phyloP scores from a whole-genome alignment of 1,139 yeast species.

The Sugiyamaella xylanicola region DNA sequence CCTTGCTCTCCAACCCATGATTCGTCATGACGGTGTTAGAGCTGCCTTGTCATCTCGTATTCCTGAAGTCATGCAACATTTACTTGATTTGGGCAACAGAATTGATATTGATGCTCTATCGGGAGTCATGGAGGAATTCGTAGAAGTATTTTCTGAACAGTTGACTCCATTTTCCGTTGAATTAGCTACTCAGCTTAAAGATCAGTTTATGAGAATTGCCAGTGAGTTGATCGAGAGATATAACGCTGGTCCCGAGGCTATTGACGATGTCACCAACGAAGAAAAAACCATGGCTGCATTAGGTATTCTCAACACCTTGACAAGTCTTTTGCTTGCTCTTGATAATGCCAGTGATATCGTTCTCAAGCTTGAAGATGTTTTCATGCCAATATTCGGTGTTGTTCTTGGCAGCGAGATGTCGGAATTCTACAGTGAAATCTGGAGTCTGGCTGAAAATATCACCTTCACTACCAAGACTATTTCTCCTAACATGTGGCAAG shows the following conservation, averaged over 20 bases:
- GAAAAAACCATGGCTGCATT: constrained; percentile 88
- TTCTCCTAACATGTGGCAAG: constrained; percentile 75
- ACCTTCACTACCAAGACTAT: constrained; percentile 73
- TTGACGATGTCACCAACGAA: constrained; percentile 51
- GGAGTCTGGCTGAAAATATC: constrained; percentile 84
- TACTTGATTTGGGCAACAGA: constrained; percentile 73
- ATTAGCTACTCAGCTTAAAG: constrained; percentile 74
- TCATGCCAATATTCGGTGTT: constrained; percentile 70
- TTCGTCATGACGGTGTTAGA: constrained; percentile 64
- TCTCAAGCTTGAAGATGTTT: constrained; percentile 66
- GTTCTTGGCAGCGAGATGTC: constrained; percentile 67
- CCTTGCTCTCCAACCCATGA: constrained; percentile 78
- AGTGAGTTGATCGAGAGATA: constrained; percentile 60
- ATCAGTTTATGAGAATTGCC: constrained; percentile 76
- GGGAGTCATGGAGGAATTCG: constrained; percentile 94
- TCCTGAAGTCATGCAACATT: constrained; percentile 78
- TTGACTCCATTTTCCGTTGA: constrained; percentile 93
- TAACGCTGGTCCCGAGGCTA: constrained; percentile 41
- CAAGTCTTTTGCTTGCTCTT: constrained; percentile 81
- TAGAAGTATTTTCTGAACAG: constrained; percentile 83
- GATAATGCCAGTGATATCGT: constrained; percentile 78
- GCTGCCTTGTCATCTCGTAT: constrained; percentile 68
- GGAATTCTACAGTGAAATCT: constrained; percentile 79
- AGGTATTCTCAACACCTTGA: constrained; percentile 83
- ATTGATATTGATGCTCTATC: constrained; percentile 87